These are phyloP conservation scores for Pseudogymnoascus sp. DNA, from an alignment of 2,329 filamentous ascomycete species.

Conservation along the genomic window DNA sequence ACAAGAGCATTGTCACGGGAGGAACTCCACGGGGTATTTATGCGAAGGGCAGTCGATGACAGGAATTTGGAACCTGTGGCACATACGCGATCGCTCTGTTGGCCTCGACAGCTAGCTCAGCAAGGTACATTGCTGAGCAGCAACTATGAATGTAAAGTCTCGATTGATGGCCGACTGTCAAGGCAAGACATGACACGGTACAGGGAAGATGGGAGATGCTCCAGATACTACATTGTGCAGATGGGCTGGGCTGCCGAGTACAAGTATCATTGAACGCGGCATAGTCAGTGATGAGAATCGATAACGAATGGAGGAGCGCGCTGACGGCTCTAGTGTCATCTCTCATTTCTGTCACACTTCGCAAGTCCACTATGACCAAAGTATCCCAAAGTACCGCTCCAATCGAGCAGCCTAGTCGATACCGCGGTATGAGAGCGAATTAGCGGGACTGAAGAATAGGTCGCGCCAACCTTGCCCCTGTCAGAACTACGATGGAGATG, in stretches of 20 bases:
- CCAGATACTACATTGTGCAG: background rate
- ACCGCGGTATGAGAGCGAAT: background rate
- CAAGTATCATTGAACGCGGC: background rate
- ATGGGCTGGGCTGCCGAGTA: background rate
- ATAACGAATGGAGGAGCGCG: background rate
- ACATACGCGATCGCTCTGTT: background rate
- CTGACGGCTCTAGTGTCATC: background rate
- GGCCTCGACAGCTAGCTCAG: background rate
- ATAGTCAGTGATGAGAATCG: background rate
- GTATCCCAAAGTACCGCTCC: background rate
- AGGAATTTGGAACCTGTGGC: constrained; percentile 4
- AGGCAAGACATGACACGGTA: background rate
- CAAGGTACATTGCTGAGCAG: background rate
- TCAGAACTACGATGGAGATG: background rate
- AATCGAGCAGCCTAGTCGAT: background rate
- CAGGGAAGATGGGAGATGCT: background rate
- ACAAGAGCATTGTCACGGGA: background rate
- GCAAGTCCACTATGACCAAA: background rate
- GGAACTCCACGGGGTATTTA: background rate
- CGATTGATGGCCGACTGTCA: background rate
- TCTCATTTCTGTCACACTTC: constrained; percentile 2
- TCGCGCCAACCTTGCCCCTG: background rate
- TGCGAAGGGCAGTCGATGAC: background rate
- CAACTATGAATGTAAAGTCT: background rate
- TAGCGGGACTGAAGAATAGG: background rate